Evolutionary conservation across 2,329 filamentous ascomycete species (phyloP).

Genomic region (Raffaelea ambrosiae): DNA sequence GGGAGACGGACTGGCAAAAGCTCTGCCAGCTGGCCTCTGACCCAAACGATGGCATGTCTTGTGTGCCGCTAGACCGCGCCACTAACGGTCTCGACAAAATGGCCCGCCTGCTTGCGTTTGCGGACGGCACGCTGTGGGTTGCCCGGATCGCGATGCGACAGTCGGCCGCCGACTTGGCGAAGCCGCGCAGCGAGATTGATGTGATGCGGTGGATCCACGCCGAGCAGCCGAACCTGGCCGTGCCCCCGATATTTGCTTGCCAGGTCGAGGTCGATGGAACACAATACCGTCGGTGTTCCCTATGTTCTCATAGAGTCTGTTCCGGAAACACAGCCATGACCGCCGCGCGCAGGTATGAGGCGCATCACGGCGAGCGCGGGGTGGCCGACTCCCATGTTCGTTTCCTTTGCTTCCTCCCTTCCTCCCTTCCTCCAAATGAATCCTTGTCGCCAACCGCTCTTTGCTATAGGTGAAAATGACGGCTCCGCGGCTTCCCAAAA

Average conservation of each 20-base stretch:
- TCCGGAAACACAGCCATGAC: slow-evolving; percentile 20
- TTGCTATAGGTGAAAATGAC: slow-evolving; percentile 10
- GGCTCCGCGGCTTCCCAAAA: slow-evolving; percentile 10
- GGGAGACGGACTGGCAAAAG: slow-evolving; percentile 3
- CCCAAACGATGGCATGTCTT: slow-evolving; percentile 1
- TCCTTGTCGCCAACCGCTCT: neutral
- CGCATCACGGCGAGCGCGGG: slow-evolving; percentile 12
- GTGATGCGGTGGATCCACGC: slow-evolving; percentile 4
- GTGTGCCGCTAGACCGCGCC: neutral
- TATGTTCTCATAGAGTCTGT: slow-evolving; percentile 22
- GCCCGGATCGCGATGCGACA: slow-evolving; percentile 4
- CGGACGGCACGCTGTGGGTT: slow-evolving; percentile 6
- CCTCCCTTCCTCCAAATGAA: neutral
- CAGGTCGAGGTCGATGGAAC: slow-evolving; percentile 11
- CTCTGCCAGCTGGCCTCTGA: slow-evolving; percentile 6
- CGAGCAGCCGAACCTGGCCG: slow-evolving; percentile 6
- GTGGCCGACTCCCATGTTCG: slow-evolving; percentile 10
- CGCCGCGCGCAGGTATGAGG: slow-evolving; percentile 13
- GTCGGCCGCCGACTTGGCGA: neutral
- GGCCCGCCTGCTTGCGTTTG: slow-evolving; percentile 4
- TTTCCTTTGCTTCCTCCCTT: neutral
- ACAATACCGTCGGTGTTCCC: slow-evolving; percentile 17
- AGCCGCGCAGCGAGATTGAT: slow-evolving; percentile 6
- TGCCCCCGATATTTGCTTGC: slow-evolving; percentile 19
- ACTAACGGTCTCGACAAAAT: slow-evolving; percentile 7